These are phyloP conservation scores for Pseudocercospora fuligena DNA, from an alignment of 2,329 filamentous ascomycete genomes.

Conservation along the genomic window DNA sequence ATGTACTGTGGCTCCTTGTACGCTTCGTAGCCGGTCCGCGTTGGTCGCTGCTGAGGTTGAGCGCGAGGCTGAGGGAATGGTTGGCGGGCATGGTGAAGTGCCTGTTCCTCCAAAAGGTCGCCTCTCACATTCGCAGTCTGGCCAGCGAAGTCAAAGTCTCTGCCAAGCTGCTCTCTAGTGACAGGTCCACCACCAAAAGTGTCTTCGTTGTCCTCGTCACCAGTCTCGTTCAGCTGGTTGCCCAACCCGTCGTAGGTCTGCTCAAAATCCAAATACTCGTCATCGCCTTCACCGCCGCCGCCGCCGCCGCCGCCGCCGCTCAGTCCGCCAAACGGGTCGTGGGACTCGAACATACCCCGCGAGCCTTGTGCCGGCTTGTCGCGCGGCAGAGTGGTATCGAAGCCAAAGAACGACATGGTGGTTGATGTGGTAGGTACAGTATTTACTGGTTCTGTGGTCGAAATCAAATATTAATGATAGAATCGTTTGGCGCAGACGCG, in stretches of 20 bases:
- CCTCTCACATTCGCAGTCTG: slow-evolving; percentile 84
- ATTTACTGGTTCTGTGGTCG: neutral
- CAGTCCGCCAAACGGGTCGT: slow-evolving; percentile 85
- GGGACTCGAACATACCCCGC: slow-evolving; percentile 73
- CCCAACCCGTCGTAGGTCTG: slow-evolving; percentile 96
- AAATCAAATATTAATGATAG: neutral
- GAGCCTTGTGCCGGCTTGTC: slow-evolving; percentile 61
- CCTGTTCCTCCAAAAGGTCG: slow-evolving; percentile 88
- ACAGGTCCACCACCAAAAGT: slow-evolving; percentile 70
- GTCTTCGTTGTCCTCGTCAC: slow-evolving; percentile 95
- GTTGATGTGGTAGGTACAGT: neutral
- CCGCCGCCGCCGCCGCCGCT: slow-evolving; percentile 57
- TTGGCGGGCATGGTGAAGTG: slow-evolving; percentile 78
- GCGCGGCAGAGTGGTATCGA: slow-evolving; percentile 71
- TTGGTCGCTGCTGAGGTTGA: slow-evolving; percentile 57
- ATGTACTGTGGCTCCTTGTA: slow-evolving; percentile 84
- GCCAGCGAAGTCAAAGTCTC: slow-evolving; percentile 97
- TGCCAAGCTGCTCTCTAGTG: slow-evolving; percentile 67
- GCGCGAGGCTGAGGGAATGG: slow-evolving; percentile 58
- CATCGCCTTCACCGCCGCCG: slow-evolving; percentile 52
- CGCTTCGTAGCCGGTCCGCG: slow-evolving; percentile 85
- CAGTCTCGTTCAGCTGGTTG: slow-evolving; percentile 85
- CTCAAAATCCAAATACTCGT: slow-evolving; percentile 82
- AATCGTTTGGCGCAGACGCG: neutral
- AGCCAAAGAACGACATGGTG: slow-evolving; percentile 85